Base-by-base conservation (phyloP, 2,329 filamentous ascomycete genomes). In the Rutstroemia sp. region DNA sequence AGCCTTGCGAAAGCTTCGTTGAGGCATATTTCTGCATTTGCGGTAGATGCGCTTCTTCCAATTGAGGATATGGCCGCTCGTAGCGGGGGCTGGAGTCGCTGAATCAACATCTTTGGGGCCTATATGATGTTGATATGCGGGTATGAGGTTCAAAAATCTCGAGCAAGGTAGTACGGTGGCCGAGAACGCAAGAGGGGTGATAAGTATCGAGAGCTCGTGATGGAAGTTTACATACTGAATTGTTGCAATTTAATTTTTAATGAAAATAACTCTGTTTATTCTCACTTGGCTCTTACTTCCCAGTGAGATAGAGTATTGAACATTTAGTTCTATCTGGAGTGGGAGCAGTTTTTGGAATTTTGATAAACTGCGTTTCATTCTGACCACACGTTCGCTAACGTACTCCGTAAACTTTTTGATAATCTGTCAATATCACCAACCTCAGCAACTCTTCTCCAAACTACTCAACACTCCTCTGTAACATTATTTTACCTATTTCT, bases 31-130 rank as follows among this genome's bases (percentile, higher is more conserved):
- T 64, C 60, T 9, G 44, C 27, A n/a, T 27, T 47, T n/a, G 53
- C 19, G 25, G 38, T 38, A 1, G 53, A 51, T 12, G 47, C 38
- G 19, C 58, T 63, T 39, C 65, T 61, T 27, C 59, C 60, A 61
- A 68, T 63, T 61, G 64, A 63, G 8, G 67, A 64, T 45, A 72
- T 62, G 64, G 71, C 70, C 50, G 72, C 72, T 63, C 71, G 69
- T 63, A 76, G 58, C 45, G 73, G 73, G 68, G 72, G 71, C 65
- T 73, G 73, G 66, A 75, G 72, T 69, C 73, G 72, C 64, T 70
- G 67, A 61, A 76, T 69, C 63, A 73, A 68, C 74, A 76, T 76
- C 58, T 56, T 46, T 39, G 10, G 21, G 54, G 45, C 34, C 46
- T 52, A 40, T 45, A 10, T 45, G 27, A n/a, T 39, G 30, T 52